Evolutionary conservation across 257 asterid genomes (phyloP).

Genomic region (Salvia rosmarinus): DNA sequence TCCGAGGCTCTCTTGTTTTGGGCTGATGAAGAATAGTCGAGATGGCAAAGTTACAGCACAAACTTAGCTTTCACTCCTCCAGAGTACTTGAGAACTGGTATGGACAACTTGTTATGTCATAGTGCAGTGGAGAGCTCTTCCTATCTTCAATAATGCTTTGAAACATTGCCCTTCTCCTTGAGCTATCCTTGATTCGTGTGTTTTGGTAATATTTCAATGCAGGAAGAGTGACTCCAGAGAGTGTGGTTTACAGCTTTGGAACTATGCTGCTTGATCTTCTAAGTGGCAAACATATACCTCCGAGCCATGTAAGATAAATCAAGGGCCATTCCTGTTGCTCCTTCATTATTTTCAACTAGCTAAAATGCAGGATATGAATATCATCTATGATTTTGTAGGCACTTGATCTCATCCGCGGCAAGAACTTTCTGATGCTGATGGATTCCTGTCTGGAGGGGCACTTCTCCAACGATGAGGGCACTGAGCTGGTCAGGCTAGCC

Average conservation of each 20-base stretch:
- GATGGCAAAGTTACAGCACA: slow-evolving; percentile 73
- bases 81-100: slow-evolving; percentile 71
- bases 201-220: slow-evolving; percentile 29
- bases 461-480: slow-evolving; percentile 78
- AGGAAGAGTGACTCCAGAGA: slow-evolving; percentile 69
- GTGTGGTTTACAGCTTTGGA: slow-evolving; percentile 71
- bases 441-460: slow-evolving; percentile 92
- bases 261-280: slow-evolving; percentile 72
- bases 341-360: neutral
- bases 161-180: too few species aligned
- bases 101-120: too few species aligned
- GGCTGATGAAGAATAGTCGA: slow-evolving; percentile 68
- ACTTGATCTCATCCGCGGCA: slow-evolving; percentile 65
- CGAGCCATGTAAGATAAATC: slow-evolving; percentile 54
- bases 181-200: neutral
- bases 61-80: slow-evolving; percentile 75
- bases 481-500: slow-evolving; percentile 86
- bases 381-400: slow-evolving; percentile 40
- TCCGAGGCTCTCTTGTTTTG: slow-evolving; percentile 69
- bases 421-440: slow-evolving; percentile 63
- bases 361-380: neutral
- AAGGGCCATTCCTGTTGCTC: neutral
- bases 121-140: too few species aligned
- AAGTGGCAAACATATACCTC: slow-evolving; percentile 75
- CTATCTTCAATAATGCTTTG: too few species aligned